Evolutionary conservation across 495 filamentous ascomycete genomes (phyloP), one percentile per base, ranked within the genome.

Genomic region (Margaritispora aquatica): DNA sequence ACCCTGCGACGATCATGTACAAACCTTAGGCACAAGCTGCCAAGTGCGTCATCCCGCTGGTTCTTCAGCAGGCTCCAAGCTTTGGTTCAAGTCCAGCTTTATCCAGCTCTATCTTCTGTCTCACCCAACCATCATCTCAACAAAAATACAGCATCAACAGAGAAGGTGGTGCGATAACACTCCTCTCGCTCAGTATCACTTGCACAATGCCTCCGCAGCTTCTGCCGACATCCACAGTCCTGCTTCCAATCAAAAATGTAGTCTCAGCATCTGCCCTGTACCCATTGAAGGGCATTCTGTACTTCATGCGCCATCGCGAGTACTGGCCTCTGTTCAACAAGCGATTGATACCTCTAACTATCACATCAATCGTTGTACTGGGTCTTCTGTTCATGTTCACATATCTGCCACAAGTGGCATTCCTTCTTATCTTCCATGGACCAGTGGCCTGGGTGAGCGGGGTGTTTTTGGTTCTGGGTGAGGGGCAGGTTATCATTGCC

Each of bases 341-440:
- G 22, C 84, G 86, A 26, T 73, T 93, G 9, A 73, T 86, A 3
- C 88, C 89, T 11, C 83, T 91, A 26, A 75, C 88, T 27, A 78
- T 85, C 36, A 79, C 92, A 27, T 91, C 89, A 1, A 71, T 89
- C 55, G 75, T 89, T 41, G 79, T 93, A 21, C 91, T 92, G 31
- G 71, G 72, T 15, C 66, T 86, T 36, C 80, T 96, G 71, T 98
- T 98, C 70, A 75, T 85, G 22, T 88, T 96, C 68, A 85, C 90
- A 21, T 98, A 96, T 65, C 67, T 96, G 15, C 93, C 94, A 0
- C 94, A 97, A 74, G 81, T 84, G 50, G 85, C 89, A 7, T 79
- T 91, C 57, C 73, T 96, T 26, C 77, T 88, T 58, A 82, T 96
- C 68, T 92, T 95, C 65, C 90, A 90, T 54, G 94, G 94, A 0